phyloP scores from a whole-genome alignment of 1,284 basidiomycete genomes.

The Xerocomus alliaceus region DNA sequence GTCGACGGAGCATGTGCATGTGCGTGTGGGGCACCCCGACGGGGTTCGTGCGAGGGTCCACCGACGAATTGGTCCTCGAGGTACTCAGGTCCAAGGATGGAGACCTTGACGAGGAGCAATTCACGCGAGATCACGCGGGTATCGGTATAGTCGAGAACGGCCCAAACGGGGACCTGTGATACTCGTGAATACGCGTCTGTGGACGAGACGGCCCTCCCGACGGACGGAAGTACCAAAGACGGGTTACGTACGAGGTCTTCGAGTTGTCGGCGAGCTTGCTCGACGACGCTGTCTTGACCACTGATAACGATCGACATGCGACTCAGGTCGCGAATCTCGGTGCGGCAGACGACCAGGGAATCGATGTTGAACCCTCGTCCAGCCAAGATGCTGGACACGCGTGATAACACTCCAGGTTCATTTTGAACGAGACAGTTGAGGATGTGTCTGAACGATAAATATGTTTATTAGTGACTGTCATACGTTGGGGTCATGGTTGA shows the following conservation, averaged over 20 bases:
- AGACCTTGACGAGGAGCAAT: constrained; percentile 89
- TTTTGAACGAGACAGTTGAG: constrained; percentile 99
- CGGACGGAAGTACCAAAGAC: neutral
- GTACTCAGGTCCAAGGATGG: constrained; percentile 97
- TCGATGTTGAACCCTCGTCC: constrained; percentile 99
- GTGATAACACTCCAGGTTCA: constrained; percentile 97
- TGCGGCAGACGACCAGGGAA: constrained; percentile 97
- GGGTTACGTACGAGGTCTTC: constrained; percentile 82
- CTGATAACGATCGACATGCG: constrained; percentile 98
- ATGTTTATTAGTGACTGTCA: neutral
- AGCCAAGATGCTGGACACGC: constrained; percentile 96
- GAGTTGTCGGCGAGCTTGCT: constrained; percentile 92
- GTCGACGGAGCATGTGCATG: neutral
- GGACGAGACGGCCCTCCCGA: neutral
- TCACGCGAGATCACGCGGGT: constrained; percentile 89
- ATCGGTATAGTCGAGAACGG: constrained; percentile 94
- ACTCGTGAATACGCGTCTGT: constrained; percentile 1
- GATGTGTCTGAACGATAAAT: constrained; percentile 71
- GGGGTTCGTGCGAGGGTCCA: constrained; percentile 81
- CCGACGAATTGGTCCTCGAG: constrained; percentile 87
- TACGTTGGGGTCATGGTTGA: neutral
- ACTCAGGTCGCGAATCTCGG: constrained; percentile 95
- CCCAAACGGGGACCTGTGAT: constrained; percentile 92
- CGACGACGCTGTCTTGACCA: constrained; percentile 97
- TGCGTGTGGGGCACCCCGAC: constrained; percentile 38